Percentiles rank a stretch among this genome's conserved stretches.
Evolutionary conservation across 371 early-diverging fungal species (phyloP).

Genomic region (Mucor velutinosus): DNA sequence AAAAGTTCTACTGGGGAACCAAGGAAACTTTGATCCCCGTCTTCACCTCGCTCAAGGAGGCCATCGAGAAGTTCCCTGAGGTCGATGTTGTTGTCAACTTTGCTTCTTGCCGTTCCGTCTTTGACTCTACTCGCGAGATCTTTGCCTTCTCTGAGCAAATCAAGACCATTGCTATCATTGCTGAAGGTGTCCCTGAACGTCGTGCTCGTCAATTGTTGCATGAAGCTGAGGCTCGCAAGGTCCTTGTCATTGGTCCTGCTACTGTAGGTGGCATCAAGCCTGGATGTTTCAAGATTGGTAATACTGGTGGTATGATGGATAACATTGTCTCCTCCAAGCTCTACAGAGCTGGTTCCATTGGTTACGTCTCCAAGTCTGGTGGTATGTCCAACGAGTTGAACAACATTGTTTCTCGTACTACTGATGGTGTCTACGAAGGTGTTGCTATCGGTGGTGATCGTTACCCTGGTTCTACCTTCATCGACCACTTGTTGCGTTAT

Average conservation of each 20-base stretch:
- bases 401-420: constrained; percentile 95
- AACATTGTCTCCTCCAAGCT: constrained; percentile 97
- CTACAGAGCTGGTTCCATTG: constrained; percentile 95
- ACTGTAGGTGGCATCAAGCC: constrained; percentile 99
- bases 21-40: constrained; percentile 96
- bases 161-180: constrained; percentile 95
- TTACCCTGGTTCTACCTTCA: constrained; percentile 98
- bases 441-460: constrained; percentile 98
- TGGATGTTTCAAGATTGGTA: constrained; percentile 99
- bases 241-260: constrained; percentile 96
- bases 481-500: constrained; percentile 95
- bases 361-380: constrained; percentile 97
- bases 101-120: constrained; percentile 96
- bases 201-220: constrained; percentile 90
- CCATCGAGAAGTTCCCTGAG: constrained; percentile 85
- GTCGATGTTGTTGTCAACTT: constrained; percentile 97
- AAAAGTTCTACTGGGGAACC: constrained; percentile 99
- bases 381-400: constrained; percentile 99
- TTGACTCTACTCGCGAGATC: constrained; percentile 89
- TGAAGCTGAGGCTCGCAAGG: constrained; percentile 80
- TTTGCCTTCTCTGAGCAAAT: constrained; percentile 74
- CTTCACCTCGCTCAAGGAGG: constrained; percentile 87
- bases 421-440: constrained; percentile 98
- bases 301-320: constrained; percentile 99
- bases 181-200: constrained; percentile 98